These are phyloP conservation scores for Mitragyna speciosa DNA, from an alignment of 257 asterid species.

Conservation along the genomic window DNA sequence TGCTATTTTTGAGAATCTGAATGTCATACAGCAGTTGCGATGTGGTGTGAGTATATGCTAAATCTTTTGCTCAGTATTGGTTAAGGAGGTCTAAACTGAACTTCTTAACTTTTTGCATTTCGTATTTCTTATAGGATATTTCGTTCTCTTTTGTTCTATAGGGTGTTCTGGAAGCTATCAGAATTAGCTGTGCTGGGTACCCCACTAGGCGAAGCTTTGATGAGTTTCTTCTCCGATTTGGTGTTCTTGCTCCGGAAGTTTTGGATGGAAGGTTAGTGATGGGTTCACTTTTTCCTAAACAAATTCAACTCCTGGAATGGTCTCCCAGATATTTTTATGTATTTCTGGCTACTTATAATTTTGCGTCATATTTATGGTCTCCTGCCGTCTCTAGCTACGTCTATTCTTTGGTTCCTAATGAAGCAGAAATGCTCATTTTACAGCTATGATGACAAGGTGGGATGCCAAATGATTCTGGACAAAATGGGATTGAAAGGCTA, in stretches of 20 bases:
- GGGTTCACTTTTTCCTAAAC: conserved; percentile 17
- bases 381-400: background rate
- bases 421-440: conserved; percentile 13
- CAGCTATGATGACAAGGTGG: conserved; percentile 88
- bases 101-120: background rate
- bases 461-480: conserved; percentile 80
- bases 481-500: conserved; percentile 87
- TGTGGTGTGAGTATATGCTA: conserved; percentile 89
- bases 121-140: background rate
- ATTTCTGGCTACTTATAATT: background rate
- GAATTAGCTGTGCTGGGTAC: conserved; percentile 99
- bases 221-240: conserved; percentile 97
- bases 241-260: conserved; percentile 87
- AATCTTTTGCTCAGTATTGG: conserved; percentile 21
- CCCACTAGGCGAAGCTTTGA: conserved; percentile 96
- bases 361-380: background rate
- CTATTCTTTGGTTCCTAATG: conserved; percentile 10
- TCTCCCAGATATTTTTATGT: background rate
- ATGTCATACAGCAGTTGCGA: conserved; percentile 90
- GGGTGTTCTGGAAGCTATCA: conserved; percentile 99
- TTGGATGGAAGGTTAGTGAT: conserved; percentile 61
- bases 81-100: conserved; percentile 8
- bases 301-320: background rate
- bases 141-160: conserved; percentile 22
- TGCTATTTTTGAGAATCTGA: conserved; percentile 85